phyloP scores from a whole-genome alignment of 2,329 filamentous ascomycete genomes.

The Fusarium penzigii region DNA sequence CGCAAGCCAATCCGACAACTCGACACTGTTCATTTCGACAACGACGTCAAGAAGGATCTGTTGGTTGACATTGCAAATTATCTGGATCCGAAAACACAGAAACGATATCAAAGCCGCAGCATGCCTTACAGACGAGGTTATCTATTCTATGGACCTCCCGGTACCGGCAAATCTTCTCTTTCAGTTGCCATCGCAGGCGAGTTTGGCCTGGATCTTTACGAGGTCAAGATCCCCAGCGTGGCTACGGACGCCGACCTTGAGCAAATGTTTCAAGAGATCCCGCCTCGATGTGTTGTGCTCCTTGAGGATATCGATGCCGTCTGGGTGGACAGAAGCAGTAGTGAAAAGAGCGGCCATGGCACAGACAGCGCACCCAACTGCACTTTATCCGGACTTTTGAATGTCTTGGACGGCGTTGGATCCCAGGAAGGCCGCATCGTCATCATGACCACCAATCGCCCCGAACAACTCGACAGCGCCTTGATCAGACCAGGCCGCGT shows the following conservation, averaged over 20 bases:
- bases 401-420: constrained; percentile 70
- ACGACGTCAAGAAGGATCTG: constrained; percentile 46
- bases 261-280: constrained; percentile 54
- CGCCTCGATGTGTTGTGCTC: constrained; percentile 53
- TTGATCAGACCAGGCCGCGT: constrained; percentile 67
- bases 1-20: constrained; percentile 50
- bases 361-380: constrained; percentile 27
- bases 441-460: constrained; percentile 73
- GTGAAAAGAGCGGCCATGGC: constrained; percentile 17
- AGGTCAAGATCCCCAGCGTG: constrained; percentile 50
- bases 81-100: constrained; percentile 46
- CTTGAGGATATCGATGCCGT: constrained; percentile 56
- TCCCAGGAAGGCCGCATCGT: constrained; percentile 70
- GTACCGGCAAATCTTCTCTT: constrained; percentile 60
- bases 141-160: constrained; percentile 64
- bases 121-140: constrained; percentile 52
- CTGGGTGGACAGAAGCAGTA: constrained; percentile 29
- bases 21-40: constrained; percentile 53
- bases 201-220: constrained; percentile 52
- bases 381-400: constrained; percentile 67
- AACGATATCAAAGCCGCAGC: constrained; percentile 62
- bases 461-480: constrained; percentile 64
- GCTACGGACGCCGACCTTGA: constrained; percentile 51
- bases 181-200: constrained; percentile 54
- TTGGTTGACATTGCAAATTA: constrained; percentile 54